These are phyloP conservation scores for Eucalyptus erythrocorys DNA, from an alignment of 345 rosid species.

Conservation along the genomic window DNA sequence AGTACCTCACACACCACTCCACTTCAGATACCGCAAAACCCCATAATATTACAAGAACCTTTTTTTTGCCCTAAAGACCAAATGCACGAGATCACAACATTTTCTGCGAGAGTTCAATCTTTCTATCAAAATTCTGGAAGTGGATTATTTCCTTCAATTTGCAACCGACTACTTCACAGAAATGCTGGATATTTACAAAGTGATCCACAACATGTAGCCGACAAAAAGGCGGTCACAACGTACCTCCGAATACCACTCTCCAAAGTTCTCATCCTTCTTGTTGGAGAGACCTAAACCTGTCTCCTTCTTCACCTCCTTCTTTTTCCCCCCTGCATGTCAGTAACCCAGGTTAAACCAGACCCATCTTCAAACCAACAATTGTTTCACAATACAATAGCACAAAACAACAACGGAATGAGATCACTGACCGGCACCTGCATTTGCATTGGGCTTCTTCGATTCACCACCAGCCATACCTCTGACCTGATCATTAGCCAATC, in stretches of 20 bases:
- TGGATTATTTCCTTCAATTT: not conserved
- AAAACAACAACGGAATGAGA: not conserved
- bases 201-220: not conserved
- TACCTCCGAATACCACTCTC: conserved; percentile 98
- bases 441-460: conserved; percentile 2
- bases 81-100: not conserved
- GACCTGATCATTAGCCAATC: not conserved
- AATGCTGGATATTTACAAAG: not conserved
- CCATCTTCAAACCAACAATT: not conserved
- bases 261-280: conserved; percentile 83
- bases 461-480: conserved; percentile 17
- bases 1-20: not conserved
- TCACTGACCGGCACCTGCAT: not conserved
- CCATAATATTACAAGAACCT: not conserved
- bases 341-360: not conserved
- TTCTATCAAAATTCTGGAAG: not conserved
- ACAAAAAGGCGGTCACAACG: not conserved
- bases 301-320: conserved; percentile 96
- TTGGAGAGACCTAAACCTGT: conserved; percentile 77
- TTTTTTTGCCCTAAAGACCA: not conserved
- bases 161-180: not conserved
- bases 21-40: not conserved
- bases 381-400: not conserved
- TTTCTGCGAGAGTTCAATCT: not conserved
- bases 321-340: conserved; percentile 38